Evolutionary conservation across 192 early-diverging fungal genomes (phyloP), one percentile per base, ranked within the genome.

Genomic region (Entomortierella chlamydospora): DNA sequence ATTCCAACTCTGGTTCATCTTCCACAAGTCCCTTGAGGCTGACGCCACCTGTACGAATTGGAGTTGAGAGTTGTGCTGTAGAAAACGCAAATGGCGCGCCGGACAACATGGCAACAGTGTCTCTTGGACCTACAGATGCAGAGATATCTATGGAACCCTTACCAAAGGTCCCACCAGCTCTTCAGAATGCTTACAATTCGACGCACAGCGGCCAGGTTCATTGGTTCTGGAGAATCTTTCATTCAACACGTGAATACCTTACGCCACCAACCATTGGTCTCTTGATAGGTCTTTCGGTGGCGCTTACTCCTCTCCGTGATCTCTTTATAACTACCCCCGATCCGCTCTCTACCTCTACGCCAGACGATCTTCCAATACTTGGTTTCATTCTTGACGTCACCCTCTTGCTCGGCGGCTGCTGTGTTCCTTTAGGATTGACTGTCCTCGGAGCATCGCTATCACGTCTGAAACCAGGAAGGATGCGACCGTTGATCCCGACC

Each of bases 211-310:
- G 59, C 8, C 1, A 20, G 6, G 57, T 13, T 11, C 53, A 65
- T 17, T 58, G 33, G 61, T 70, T 64, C 55, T 59, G 66, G 61
- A 45, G 61, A 0, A 13, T 45, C n/a, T 78, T 78, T 25, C 66
- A 78, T 30, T 30, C 45, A 1, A 64, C 26, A 15, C 74, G 74
- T 37, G 74, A 78, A 51, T 70, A 78, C 50, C 56, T 70, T 12
- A 70, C 74, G 0, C 74, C 74, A n/a, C 74, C 74, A 23, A 78
- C 74, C 5, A 63, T 78, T 25, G 74, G 74, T 10, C 61, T 78
- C 37, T 4, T 78, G 4, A 29, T 78, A 11, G 74, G 74, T 23
- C 60, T 78, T 13, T 20, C 70, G 1, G 47, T 41, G 8, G 61
- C 74, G 0, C 22, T 78, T 18, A 70, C 67, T 0, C 74, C 67